Percentiles rank a stretch among this genome's conserved stretches.
phyloP scores from a whole-genome alignment of 2,329 filamentous ascomycete species.

The Aspergillus sp. region DNA sequence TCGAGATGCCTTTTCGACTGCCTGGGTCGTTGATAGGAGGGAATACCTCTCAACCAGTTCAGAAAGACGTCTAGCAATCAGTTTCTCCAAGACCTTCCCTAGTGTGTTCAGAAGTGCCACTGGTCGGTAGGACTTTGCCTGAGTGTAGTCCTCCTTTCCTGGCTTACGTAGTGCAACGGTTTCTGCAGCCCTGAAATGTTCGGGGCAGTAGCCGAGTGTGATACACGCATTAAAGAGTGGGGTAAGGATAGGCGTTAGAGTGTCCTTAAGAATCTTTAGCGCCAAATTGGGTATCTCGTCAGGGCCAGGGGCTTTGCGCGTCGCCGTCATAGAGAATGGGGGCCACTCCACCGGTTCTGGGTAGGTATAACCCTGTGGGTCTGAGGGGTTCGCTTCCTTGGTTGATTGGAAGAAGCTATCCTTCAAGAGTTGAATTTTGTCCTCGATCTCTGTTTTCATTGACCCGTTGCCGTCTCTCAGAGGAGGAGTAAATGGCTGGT shows the following conservation, averaged over 20 bases:
- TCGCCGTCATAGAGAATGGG: not conserved
- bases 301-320: constrained; percentile 11
- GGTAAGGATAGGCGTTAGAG: not conserved
- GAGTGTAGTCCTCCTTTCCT: constrained; percentile 20
- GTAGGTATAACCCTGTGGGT: no score
- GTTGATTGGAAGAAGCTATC: no score
- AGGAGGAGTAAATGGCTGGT: not conserved
- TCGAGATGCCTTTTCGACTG: not conserved
- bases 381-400: no score
- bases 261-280: not conserved
- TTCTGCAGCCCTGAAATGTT: constrained; percentile 2
- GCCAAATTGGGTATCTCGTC: constrained; percentile 11
- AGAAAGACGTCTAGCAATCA: constrained; percentile 16
- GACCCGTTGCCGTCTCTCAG: not conserved
- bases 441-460: no score
- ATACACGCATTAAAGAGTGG: constrained; percentile 4
- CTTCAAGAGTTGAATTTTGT: no score
- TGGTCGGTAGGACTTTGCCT: constrained; percentile 17
- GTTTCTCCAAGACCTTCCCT: constrained; percentile 19
- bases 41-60: constrained; percentile 15
- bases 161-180: constrained; percentile 21
- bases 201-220: not conserved
- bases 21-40: constrained; percentile 6
- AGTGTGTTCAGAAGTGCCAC: constrained; percentile 20
- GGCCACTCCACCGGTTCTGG: no score